Base-by-base conservation (phyloP, 2,329 filamentous ascomycete genomes). In the Xylariaceae sp. region DNA sequence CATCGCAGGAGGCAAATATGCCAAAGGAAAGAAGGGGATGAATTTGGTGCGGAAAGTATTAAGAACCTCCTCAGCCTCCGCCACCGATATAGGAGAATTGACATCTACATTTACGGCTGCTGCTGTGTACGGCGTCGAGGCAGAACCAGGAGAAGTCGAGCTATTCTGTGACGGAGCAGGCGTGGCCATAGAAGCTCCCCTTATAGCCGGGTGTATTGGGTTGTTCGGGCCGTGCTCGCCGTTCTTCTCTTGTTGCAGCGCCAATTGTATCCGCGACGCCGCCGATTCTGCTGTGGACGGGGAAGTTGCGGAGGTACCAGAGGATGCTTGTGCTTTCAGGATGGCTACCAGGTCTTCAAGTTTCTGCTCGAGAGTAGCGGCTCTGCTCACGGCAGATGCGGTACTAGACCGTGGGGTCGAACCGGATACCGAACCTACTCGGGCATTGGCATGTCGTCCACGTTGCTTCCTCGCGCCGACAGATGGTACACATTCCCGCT, bases 401-500 rank as follows among this genome's bases (percentile, higher is more conserved):
- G 34, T 22, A 17, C 35, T 40, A 21, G 48, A 36, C 5, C 7
- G 37, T 8, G 37, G 33, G 3, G 34, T 22, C 6, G 44, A 38
- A 6, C 50, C 25, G 1, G 50, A 45, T 10, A 40, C 21, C 34
- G 34, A 44, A 21, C 19, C 22, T 7, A n/a, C 12, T 22, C 48
- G 45, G 33, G 29, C 44, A 21, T 19, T 21, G 6, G 14, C 14
- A 25, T 48, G 45, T 20, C 25, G 44, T 6, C 51, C 44, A 11
- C 56, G 48, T 19, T 57, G 61, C 35, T 57, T 63, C 40, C 67
- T 64, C 12, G 64, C 56, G n/a, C 65, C 61, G 16, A 56, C 53
- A 7, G 68, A 64, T 10, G 69, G 65, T 16, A 61, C 58, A 48
- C 71, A 73, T 37, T 67, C 58, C 49, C 67, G 69, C 19, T 63